Conservation (phyloP, 2,329 filamentous ascomycete species). For the Nemania sp. region DNA sequence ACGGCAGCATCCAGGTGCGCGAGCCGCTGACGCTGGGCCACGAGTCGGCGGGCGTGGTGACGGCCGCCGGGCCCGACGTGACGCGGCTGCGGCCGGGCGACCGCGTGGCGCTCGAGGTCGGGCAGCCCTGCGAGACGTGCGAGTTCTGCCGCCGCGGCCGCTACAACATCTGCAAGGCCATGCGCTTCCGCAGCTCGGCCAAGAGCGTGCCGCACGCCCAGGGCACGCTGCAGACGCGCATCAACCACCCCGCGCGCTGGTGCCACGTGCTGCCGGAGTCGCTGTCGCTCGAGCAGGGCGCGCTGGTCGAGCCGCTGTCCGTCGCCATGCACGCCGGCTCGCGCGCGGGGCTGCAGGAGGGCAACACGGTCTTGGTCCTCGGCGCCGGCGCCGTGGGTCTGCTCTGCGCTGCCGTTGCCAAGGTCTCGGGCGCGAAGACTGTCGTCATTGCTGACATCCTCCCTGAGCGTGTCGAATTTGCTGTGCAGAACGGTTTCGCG, state of each 20-base stretch:
- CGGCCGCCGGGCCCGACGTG: slow-evolving; percentile 62
- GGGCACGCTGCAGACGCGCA: slow-evolving; percentile 61
- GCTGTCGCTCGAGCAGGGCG: slow-evolving; percentile 57
- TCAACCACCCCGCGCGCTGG: slow-evolving; percentile 61
- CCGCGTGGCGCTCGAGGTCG: slow-evolving; percentile 66
- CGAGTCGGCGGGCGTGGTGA: slow-evolving; percentile 70
- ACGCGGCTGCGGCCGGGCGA: slow-evolving; percentile 66
- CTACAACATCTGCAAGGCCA: slow-evolving; percentile 63
- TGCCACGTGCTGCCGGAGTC: slow-evolving; percentile 58
- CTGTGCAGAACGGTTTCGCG: slow-evolving; percentile 59
- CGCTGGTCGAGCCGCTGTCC: slow-evolving; percentile 62
- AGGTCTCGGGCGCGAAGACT: slow-evolving; percentile 48
- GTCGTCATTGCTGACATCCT: slow-evolving; percentile 63
- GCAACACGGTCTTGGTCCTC: slow-evolving; percentile 56
- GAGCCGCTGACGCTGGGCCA: slow-evolving; percentile 65
- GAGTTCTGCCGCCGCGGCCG: slow-evolving; percentile 57
- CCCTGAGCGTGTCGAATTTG: slow-evolving; percentile 61
- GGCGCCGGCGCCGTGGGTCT: slow-evolving; percentile 66
- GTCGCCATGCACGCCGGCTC: slow-evolving; percentile 62
- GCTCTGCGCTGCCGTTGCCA: slow-evolving; percentile 62
- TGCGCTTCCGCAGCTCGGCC: slow-evolving; percentile 63
- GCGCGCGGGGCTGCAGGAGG: slow-evolving; percentile 49
- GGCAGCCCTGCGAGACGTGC: slow-evolving; percentile 58
- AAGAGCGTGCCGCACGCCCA: slow-evolving; percentile 61
- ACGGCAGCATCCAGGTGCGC: slow-evolving; percentile 65